phyloP scores from a whole-genome alignment of 345 rosid species.

The Salix arbutifolia region DNA sequence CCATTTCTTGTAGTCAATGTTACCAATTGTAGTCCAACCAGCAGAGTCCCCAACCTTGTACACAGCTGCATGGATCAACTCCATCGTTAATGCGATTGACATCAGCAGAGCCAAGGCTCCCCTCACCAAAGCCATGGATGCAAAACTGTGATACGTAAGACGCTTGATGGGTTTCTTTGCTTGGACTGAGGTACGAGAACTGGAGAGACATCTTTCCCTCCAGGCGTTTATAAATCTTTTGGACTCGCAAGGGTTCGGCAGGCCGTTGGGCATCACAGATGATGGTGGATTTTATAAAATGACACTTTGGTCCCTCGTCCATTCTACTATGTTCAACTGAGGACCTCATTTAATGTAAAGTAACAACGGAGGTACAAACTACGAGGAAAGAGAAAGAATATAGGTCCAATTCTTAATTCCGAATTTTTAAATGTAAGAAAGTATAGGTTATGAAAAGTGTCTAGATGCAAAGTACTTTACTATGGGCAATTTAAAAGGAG shows the following conservation, averaged over 20 bases:
- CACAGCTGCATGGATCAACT: constrained; percentile 38
- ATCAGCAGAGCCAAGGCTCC: constrained; percentile 17
- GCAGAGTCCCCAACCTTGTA: constrained; percentile 85
- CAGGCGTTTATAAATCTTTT: constrained; percentile 13
- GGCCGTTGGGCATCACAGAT: constrained; percentile 1
- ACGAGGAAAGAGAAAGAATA: neutral
- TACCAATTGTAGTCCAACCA: constrained; percentile 93
- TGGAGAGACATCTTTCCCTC: neutral
- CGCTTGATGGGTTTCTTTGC: neutral
- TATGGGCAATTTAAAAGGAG: neutral
- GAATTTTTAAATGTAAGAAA: neutral
- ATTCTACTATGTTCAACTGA: neutral
- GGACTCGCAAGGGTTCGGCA: constrained; percentile 2
- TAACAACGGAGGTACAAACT: neutral
- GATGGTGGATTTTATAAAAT: neutral
- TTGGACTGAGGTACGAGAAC: neutral
- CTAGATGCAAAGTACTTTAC: neutral
- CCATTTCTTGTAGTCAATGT: constrained; percentile 81
- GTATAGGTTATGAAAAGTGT: neutral
- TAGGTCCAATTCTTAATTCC: neutral
- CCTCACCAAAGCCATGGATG: constrained; percentile 17
- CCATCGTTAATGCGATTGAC: constrained; percentile 12
- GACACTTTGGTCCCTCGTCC: neutral
- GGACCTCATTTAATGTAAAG: neutral
- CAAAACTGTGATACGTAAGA: neutral